Evolutionary conservation across 2,329 filamentous ascomycete genomes (phyloP).

Genomic region (Penicillium oxalicum): DNA sequence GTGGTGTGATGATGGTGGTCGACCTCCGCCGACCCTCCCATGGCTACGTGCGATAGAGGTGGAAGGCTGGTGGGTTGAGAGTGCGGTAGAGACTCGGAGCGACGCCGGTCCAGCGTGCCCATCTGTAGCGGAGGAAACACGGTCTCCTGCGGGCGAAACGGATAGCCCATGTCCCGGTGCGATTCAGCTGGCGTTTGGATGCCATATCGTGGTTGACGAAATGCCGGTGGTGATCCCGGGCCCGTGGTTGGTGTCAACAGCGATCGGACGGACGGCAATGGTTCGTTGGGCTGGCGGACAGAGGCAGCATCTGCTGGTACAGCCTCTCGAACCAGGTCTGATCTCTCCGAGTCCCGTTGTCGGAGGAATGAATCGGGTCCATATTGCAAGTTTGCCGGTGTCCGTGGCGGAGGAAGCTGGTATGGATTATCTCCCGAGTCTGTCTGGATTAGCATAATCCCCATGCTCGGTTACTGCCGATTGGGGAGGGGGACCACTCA

Average conservation of each 20-base stretch:
- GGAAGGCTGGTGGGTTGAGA: conserved; percentile 23
- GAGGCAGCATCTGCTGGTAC: conserved; percentile 10
- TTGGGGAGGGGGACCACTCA: conserved; percentile 26
- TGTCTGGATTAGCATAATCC: conserved; percentile 27
- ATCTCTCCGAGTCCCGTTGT: conserved; percentile 22
- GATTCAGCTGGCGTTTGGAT: conserved; percentile 14
- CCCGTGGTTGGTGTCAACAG: conserved; percentile 31
- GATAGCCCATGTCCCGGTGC: conserved; percentile 13
- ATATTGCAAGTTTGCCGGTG: conserved; percentile 30
- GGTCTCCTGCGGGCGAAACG: conserved; percentile 19
- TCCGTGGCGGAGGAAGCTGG: conserved; percentile 37
- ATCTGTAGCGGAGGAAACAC: conserved; percentile 9
- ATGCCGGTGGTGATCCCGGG: conserved; percentile 26
- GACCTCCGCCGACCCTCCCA: conserved; percentile 19
- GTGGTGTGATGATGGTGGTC: conserved; percentile 14
- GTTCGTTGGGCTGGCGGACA: conserved; percentile 20
- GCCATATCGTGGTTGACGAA: conserved; percentile 19
- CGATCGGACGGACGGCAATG: conserved; percentile 38
- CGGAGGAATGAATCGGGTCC: conserved; percentile 29
- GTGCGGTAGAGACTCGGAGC: conserved; percentile 17
- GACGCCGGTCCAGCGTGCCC: conserved; percentile 14
- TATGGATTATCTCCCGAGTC: conserved; percentile 30
- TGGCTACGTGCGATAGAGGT: conserved; percentile 27
- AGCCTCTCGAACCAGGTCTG: conserved; percentile 15
- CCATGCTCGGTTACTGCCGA: conserved; percentile 14